Base-by-base conservation (phyloP, 495 filamentous ascomycete genomes). In the Podospora anserina region DNA sequence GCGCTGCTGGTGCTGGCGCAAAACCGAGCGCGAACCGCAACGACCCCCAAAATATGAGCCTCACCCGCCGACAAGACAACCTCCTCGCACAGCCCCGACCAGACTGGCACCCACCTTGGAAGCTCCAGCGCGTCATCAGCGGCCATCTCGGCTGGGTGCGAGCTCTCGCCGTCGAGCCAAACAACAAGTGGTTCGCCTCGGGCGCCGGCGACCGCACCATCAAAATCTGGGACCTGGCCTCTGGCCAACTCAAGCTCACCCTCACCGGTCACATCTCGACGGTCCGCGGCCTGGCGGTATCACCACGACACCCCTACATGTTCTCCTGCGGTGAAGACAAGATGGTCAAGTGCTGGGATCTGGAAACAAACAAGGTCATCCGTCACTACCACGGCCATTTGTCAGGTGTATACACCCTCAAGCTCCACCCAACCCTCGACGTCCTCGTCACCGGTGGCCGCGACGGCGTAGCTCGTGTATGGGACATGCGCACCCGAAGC, bases 331-430 rank as follows among this genome's bases (percentile, higher is more conserved):
- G 92, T 63, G 96, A 99, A 79, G 96, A 99, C 78, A 99, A 99
- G 85, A 97, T 97, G 93, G 96, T 99, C 49, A 98, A 98, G 80
- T 98, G 96, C 82, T 99, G 96, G 96, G 96, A 99, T 82, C 79
- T 99, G 72, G 96, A 99, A 77, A 95, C 92, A 7, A 99, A 99
- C 78, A 97, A 96, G 79, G 96, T 99, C 65, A 99, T 99, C 73
- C 87, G 95, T 39, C 94, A 99, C 78, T 98, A 98, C 79, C 96
- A 99, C 80, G 96, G 96, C 19, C 96, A 99, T 80, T 83, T 99
- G 4, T 96, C 92, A 69, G 96, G 96, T 71, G 96, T 99, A 4
- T 98, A 98, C 80, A 92, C 94, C 0, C 83, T 99, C 4, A 85
- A 89, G 2, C 82, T 98, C 2, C 96, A 99, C 74, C 96, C 96